Percentiles rank a stretch among this genome's conserved stretches.
Conservation (phyloP, 768 basidiomycete genomes). For the Rhizopogon roseolus region DNA sequence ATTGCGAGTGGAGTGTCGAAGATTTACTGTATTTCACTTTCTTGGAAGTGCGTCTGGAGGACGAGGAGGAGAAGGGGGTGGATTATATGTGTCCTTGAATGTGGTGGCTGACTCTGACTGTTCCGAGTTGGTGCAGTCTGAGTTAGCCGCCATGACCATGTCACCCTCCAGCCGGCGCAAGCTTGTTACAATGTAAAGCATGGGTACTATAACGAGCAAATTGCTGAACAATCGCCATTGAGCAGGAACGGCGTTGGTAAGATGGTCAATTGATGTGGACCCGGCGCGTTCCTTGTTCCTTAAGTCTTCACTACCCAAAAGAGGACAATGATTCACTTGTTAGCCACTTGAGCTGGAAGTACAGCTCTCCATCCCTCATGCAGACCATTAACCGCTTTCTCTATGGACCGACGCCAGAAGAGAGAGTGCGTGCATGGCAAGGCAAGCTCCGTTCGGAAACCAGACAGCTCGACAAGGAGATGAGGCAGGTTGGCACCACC, state of each 20-base stretch:
- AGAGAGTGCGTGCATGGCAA: slow-evolving; percentile 91
- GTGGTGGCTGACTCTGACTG: too few relatives aligned
- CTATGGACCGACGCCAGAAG: slow-evolving; percentile 95
- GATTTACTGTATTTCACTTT: neutral
- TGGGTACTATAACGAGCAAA: neutral
- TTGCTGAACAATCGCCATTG: neutral
- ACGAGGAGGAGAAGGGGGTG: neutral
- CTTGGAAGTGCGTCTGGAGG: neutral
- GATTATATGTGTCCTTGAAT: neutral
- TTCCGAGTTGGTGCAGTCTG: too few relatives aligned
- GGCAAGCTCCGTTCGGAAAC: slow-evolving; percentile 76
- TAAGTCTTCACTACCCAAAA: too few relatives aligned
- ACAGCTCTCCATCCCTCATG: slow-evolving; percentile 38
- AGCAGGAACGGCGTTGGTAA: too few relatives aligned
- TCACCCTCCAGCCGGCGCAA: slow-evolving; percentile 5
- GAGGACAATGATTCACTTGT: too few relatives aligned
- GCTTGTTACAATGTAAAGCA: neutral
- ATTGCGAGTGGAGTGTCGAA: neutral
- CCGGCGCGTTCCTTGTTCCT: too few relatives aligned
- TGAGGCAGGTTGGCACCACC: slow-evolving; percentile 75
- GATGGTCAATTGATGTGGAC: too few relatives aligned
- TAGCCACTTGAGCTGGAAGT: neutral
- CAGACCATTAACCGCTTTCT: slow-evolving; percentile 89
- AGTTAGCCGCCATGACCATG: slow-evolving; percentile 1
- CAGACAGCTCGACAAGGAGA: slow-evolving; percentile 86